phyloP scores from a whole-genome alignment of 2,329 filamentous ascomycete genomes.

The Colletotrichum truncatum region DNA sequence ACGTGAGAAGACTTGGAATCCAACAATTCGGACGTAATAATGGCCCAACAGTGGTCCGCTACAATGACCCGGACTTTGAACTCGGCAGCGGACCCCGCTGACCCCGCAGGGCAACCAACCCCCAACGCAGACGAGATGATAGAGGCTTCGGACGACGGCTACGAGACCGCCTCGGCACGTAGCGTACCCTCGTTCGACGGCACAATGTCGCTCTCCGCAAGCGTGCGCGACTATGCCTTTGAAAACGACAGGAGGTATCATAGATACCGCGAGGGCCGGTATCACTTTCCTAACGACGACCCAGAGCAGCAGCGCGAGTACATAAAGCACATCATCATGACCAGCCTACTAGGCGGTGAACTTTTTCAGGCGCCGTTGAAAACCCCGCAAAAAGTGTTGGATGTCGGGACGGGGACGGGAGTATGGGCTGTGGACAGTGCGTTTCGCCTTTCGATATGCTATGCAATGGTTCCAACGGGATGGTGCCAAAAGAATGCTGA shows the following conservation, averaged over 20 bases:
- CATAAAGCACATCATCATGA: constrained; percentile 48
- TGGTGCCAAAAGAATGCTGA: not conserved
- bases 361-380: constrained; percentile 53
- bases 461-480: too few relatives aligned
- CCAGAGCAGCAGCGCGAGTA: constrained; percentile 51
- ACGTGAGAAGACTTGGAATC: too few relatives aligned
- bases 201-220: constrained; percentile 41
- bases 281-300: constrained; percentile 55
- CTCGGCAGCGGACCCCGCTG: too few relatives aligned
- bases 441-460: not conserved
- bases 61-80: too few relatives aligned
- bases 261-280: constrained; percentile 50
- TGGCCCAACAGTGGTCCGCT: too few relatives aligned
- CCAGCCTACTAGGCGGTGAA: constrained; percentile 45
- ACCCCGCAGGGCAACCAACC: too few relatives aligned
- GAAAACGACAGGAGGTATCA: constrained; percentile 54
- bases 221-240: constrained; percentile 49
- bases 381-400: constrained; percentile 49
- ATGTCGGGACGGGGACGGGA: constrained; percentile 56
- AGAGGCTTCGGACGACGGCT: constrained; percentile 19
- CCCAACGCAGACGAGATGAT: not conserved
- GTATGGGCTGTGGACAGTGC: constrained; percentile 71
- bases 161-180: constrained; percentile 31
- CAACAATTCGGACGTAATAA: too few relatives aligned
- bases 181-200: constrained; percentile 31